phyloP scores from a whole-genome alignment of 2,329 filamentous ascomycete species.

The Pseudogymnoascus sp. region DNA sequence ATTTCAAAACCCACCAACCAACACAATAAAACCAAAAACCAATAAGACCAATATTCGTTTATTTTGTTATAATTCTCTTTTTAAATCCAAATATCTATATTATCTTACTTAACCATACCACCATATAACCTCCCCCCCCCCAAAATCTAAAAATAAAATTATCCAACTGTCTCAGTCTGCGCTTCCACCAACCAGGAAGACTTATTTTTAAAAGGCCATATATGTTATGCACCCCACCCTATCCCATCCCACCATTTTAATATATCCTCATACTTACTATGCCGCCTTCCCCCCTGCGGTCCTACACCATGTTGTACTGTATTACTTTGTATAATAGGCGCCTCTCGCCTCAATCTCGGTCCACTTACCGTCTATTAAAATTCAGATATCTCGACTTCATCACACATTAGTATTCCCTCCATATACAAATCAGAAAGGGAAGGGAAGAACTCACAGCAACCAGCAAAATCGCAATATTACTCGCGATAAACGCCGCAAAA shows the following conservation, averaged over 20 bases:
- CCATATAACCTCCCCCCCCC: not conserved
- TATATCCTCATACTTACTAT: not conserved
- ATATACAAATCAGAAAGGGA: not conserved
- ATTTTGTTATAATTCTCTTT: not conserved
- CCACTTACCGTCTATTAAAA: slow-evolving; percentile 35
- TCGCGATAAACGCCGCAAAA: slow-evolving; percentile 63
- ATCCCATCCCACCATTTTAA: not conserved
- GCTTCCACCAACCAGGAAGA: not conserved
- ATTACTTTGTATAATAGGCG: slow-evolving; percentile 4
- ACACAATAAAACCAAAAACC: not conserved
- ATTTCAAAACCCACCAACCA: not conserved
- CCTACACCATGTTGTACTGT: not conserved
- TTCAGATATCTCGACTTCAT: slow-evolving; percentile 35
- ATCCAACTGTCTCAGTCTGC: not conserved
- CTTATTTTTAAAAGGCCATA: not conserved
- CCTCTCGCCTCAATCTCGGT: not conserved
- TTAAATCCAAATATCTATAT: not conserved
- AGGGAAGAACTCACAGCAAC: slow-evolving; percentile 39
- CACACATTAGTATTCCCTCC: slow-evolving; percentile 12
- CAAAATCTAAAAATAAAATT: not conserved
- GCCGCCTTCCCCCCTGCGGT: not conserved
- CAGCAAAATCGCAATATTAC: slow-evolving; percentile 61
- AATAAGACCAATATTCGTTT: not conserved
- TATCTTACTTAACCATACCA: not conserved
- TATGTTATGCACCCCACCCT: not conserved